These are phyloP conservation scores for Candida freyschussii DNA, from an alignment of 1,139 yeast genomes.

Conservation along the genomic window DNA sequence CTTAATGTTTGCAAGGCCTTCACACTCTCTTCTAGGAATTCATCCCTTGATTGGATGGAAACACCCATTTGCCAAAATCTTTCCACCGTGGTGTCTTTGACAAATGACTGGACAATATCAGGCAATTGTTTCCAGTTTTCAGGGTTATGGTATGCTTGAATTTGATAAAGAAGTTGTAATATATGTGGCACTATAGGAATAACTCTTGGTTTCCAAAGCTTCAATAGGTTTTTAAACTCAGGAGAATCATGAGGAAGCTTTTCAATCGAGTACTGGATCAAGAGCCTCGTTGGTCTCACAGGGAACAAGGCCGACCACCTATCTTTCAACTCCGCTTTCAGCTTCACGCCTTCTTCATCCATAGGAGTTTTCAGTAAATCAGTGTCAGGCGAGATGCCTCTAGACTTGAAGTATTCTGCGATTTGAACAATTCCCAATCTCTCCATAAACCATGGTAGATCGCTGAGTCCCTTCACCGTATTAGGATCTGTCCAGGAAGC, in stretches of 20 bases:
- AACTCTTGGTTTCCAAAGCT: conserved; percentile 89
- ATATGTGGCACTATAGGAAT: conserved; percentile 91
- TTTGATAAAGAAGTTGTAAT: conserved; percentile 78
- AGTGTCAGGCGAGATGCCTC: conserved; percentile 76
- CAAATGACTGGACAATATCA: conserved; percentile 84
- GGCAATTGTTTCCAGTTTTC: conserved; percentile 87
- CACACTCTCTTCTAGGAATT: conserved; percentile 90
- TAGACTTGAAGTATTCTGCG: conserved; percentile 79
- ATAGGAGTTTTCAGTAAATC: conserved; percentile 72
- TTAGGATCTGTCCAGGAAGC: conserved; percentile 90
- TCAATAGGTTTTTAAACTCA: conserved; percentile 67
- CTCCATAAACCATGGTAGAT: conserved; percentile 97
- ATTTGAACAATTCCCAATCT: conserved; percentile 90
- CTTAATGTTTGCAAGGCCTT: conserved; percentile 89
- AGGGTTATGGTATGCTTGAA: conserved; percentile 93
- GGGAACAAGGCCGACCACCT: conserved; percentile 96
- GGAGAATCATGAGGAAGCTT: conserved; percentile 73
- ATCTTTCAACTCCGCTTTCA: conserved; percentile 74
- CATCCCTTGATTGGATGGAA: conserved; percentile 88
- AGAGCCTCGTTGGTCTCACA: conserved; percentile 89
- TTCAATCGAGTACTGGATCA: conserved; percentile 92
- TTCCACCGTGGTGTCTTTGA: conserved; percentile 81
- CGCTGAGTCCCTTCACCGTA: conserved; percentile 83
- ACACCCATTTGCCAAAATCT: conserved; percentile 99
- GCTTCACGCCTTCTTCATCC: conserved; percentile 82